Percentiles rank a stretch among this genome's conserved stretches.
These are phyloP conservation scores for Vanilla planifolia DNA, from an alignment of 106 monocot genomes.

Conservation along the genomic window DNA sequence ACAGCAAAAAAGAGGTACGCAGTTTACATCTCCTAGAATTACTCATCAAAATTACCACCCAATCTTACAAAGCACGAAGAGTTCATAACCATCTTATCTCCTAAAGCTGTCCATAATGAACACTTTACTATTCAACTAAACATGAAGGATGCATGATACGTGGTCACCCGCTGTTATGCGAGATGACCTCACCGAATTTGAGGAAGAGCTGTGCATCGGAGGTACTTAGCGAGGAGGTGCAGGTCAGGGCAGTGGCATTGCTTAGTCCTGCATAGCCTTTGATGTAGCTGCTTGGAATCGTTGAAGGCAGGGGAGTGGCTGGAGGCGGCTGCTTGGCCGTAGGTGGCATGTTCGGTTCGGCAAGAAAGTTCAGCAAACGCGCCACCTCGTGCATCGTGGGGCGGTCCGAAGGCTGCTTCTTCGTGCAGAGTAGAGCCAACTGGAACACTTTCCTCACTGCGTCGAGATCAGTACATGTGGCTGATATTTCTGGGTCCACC, in stretches of 20 bases:
- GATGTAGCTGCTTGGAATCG: constrained; percentile 37
- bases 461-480: constrained; percentile 58
- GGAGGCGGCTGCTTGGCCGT: constrained; percentile 16
- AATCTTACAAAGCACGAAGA: too few relatives aligned
- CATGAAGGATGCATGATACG: too few relatives aligned
- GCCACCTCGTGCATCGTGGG: constrained; percentile 94
- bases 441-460: constrained; percentile 82
- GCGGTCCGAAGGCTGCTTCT: constrained; percentile 78
- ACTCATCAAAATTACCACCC: too few relatives aligned
- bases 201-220: constrained; percentile 88
- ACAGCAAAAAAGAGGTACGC: too few relatives aligned
- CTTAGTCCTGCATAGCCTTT: constrained; percentile 58
- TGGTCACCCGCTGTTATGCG: constrained; percentile 59
- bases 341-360: constrained; percentile 16
- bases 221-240: constrained; percentile 45
- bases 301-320: constrained; percentile 16
- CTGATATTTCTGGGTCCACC: constrained; percentile 54
- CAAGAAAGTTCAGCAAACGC: constrained; percentile 57
- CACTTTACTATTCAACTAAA: too few relatives aligned
- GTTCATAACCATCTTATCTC: too few relatives aligned
- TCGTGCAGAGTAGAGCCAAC: constrained; percentile 81
- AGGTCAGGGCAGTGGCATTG: constrained; percentile 31
- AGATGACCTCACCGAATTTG: constrained; percentile 94
- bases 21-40: too few relatives aligned
- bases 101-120: too few relatives aligned